A percentile compares a stretch with the other conserved stretches of the same genome.
phyloP scores from a whole-genome alignment of 768 basidiomycete genomes.

The Galerina marginata region DNA sequence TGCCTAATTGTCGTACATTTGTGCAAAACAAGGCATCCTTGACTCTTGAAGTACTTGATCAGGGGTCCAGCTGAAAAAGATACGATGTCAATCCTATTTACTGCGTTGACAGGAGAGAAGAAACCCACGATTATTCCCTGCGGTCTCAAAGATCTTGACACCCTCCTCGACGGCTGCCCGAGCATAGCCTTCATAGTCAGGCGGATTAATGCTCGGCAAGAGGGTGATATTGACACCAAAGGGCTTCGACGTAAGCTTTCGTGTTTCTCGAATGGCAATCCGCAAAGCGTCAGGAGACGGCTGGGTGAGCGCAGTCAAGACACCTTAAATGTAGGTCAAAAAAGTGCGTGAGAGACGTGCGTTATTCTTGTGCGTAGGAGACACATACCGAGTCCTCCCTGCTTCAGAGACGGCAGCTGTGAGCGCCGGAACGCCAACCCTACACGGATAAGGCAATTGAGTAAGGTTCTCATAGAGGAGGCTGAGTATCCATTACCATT shows the following conservation, averaged over 20 bases:
- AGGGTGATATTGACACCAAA: conserved; percentile 89
- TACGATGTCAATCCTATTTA: not conserved
- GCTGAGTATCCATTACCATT: conserved; percentile 59
- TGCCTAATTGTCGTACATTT: conserved; percentile 90
- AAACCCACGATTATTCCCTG: conserved; percentile 83
- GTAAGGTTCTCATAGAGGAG: not conserved
- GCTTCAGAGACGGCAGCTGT: conserved; percentile 83
- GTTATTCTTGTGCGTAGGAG: not conserved
- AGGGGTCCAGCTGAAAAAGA: conserved; percentile 65
- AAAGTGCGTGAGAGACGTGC: conserved; percentile 1
- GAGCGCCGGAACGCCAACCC: conserved; percentile 82
- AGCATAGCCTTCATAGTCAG: conserved; percentile 87
- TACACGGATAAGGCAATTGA: conserved; percentile 28
- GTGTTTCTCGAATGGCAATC: conserved; percentile 78
- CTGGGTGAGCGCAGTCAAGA: conserved; percentile 89
- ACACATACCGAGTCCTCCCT: conserved; percentile 74
- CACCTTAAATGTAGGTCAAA: conserved; percentile 45
- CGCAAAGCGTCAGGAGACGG: conserved; percentile 84
- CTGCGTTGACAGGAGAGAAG: not conserved
- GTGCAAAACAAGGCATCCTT: conserved; percentile 82
- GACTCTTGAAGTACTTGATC: conserved; percentile 82
- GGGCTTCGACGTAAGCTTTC: conserved; percentile 68
- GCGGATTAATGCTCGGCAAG: conserved; percentile 89
- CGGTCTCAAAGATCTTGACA: conserved; percentile 90
- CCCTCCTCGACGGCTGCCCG: conserved; percentile 86